These are phyloP conservation scores for Salvia splendens DNA, from an alignment of 257 asterid species.

Conservation along the genomic window DNA sequence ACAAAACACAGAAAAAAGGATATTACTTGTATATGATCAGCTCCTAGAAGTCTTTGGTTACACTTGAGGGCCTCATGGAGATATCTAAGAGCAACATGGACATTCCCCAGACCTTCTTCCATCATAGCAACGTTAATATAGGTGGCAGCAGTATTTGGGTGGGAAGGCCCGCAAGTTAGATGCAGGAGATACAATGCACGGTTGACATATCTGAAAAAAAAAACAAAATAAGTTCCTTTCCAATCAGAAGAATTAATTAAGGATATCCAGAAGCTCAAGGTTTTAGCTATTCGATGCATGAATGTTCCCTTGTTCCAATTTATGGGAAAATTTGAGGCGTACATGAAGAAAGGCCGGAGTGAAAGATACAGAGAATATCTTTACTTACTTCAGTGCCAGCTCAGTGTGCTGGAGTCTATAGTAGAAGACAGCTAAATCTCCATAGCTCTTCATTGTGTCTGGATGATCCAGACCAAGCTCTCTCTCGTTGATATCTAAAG, in stretches of 20 bases:
- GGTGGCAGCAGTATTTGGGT: slow-evolving; percentile 82
- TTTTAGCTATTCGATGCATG: slow-evolving; percentile 14
- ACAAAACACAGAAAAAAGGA: neutral
- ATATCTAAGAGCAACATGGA: slow-evolving; percentile 76
- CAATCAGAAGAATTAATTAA: slow-evolving; percentile 12
- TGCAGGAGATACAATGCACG: slow-evolving; percentile 81
- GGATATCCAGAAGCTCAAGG: neutral
- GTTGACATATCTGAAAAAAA: slow-evolving; percentile 65
- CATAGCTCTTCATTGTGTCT: slow-evolving; percentile 90
- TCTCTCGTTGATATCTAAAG: slow-evolving; percentile 82
- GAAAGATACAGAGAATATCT: slow-evolving; percentile 9
- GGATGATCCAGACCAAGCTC: slow-evolving; percentile 88
- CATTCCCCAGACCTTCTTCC: slow-evolving; percentile 90
- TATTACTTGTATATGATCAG: slow-evolving; percentile 77
- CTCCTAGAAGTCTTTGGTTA: slow-evolving; percentile 80
- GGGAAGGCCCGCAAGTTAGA: slow-evolving; percentile 80
- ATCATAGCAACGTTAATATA: slow-evolving; percentile 84
- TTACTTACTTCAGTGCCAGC: slow-evolving; percentile 51
- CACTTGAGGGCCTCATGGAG: slow-evolving; percentile 88
- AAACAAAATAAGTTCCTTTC: slow-evolving; percentile 11
- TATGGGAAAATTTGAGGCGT: neutral
- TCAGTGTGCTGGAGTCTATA: slow-evolving; percentile 80
- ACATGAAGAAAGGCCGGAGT: no score
- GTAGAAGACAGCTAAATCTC: slow-evolving; percentile 83
- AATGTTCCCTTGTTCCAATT: neutral